Base-by-base conservation (phyloP, 345 rosid genomes). In the Psidium friedrichsthalianum region DNA sequence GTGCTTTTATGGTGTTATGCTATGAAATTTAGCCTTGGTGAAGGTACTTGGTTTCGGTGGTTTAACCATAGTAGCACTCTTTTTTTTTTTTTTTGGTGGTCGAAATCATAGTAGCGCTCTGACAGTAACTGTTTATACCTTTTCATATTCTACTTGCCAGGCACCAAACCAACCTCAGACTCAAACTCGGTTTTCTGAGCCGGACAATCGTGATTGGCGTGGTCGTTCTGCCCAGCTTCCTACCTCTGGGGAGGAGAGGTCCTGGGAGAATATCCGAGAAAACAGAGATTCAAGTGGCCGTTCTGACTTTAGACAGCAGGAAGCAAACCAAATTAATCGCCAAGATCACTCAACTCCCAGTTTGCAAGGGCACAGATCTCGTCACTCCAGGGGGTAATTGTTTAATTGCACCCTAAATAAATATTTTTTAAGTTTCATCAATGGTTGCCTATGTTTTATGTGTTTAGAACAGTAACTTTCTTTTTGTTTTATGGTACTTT, bases 201-300 rank as follows among this genome's bases (percentile, higher is more conserved):
- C 94, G 49, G 98, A 96, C 89, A 97, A 89, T 88, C 98, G 98
- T 83, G 98, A 97, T 85, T 97, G 98, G 98, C 98, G 94, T 83
- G 91, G 86, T 47, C 98, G 98, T 86, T 85, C 94, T 64, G 92
- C 94, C 80, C 95, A 91, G 69, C 56, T 89, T 84, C 55, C 94
- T 88, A 27, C 92, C 15, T 51, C 96, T 82, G 94, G 95, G 83
- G 98, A 95, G 89, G 98, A 95, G 85, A 86, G 93, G 86, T 92
- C 97, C 22, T 90, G 94, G 92, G 96, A 95, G 81, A 88, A 92
- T 54, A 88, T 87, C 86, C 90, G 90, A 16, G 93, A 93, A 84
- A 86, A 84, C 88, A 92, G 92, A 90, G 95, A 94, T 53, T 74
- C 74, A 21, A 89, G 85, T 56, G 86, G 86, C 44, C 88, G 89